Evolutionary conservation across 495 filamentous ascomycete genomes (phyloP).

Genomic region (Penicillium egyptiacum): DNA sequence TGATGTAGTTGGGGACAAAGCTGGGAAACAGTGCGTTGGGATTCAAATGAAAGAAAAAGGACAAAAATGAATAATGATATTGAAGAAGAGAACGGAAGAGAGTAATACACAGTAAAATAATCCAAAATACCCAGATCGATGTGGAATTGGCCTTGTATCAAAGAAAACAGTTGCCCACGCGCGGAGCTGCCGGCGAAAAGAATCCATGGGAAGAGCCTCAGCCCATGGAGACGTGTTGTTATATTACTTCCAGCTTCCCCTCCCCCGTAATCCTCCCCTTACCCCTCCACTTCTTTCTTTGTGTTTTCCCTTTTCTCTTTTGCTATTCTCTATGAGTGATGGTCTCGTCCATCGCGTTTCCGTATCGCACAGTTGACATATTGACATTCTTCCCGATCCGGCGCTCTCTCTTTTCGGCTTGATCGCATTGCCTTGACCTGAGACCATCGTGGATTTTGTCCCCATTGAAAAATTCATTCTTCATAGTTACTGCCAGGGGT

Average conservation of each 20-base stretch:
- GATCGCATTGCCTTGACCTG: conserved; percentile 12
- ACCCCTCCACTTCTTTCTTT: conserved; percentile 4
- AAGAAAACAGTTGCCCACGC: background rate
- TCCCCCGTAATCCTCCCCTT: conserved; percentile 5
- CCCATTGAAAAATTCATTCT: conserved; percentile 5
- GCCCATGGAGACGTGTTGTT: conserved; percentile 4
- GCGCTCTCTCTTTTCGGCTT: conserved; percentile 19
- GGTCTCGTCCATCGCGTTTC: conserved; percentile 17
- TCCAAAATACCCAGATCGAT: background rate
- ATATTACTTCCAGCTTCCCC: conserved; percentile 24
- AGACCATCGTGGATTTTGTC: conserved; percentile 5
- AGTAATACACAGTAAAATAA: background rate
- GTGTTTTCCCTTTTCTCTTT: conserved; percentile 4
- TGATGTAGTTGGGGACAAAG: background rate
- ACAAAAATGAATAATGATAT: background rate
- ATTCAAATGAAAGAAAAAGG: background rate
- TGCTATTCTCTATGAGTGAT: conserved; percentile 15
- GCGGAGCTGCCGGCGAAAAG: conserved; percentile 17
- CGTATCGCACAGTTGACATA: conserved; percentile 31
- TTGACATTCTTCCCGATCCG: conserved; percentile 37
- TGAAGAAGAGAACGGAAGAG: background rate
- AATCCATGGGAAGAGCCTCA: conserved; percentile 17
- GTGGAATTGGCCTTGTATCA: background rate
- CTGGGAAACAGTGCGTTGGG: background rate
- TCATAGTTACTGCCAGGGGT: conserved; percentile 1